Evolutionary conservation across 257 asterid genomes (phyloP).

Genomic region (Rehmannia glutinosa): DNA sequence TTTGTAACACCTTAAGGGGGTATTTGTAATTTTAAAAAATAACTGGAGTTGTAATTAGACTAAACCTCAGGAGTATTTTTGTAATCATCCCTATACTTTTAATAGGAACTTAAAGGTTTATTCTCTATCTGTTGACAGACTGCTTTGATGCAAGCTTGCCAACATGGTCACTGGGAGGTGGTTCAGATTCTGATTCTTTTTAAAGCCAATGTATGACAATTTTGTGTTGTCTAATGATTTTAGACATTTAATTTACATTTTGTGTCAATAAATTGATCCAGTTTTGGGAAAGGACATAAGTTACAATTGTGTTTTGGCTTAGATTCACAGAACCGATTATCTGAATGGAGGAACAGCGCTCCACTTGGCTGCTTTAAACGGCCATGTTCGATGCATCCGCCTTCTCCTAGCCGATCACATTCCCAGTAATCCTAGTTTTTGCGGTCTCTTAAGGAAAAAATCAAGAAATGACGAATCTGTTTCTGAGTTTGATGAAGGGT

Average conservation of each 20-base stretch:
- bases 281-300: neutral
- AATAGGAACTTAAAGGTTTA: neutral
- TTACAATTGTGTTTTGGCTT: constrained; percentile 19
- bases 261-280: neutral
- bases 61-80: no score
- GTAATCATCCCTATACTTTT: no score
- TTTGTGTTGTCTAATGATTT: neutral
- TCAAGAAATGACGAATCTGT: constrained; percentile 31
- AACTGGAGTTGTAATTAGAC: no score
- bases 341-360: constrained; percentile 91
- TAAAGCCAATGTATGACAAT: constrained; percentile 64
- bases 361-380: constrained; percentile 87
- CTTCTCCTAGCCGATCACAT: constrained; percentile 74
- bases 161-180: constrained; percentile 92
- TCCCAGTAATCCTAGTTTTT: constrained; percentile 62
- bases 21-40: no score
- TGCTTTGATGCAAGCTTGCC: constrained; percentile 95
- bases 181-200: constrained; percentile 73
- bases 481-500: constrained; percentile 54
- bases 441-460: constrained; percentile 34
- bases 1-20: no score
- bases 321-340: constrained; percentile 77
- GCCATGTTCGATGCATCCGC: constrained; percentile 71
- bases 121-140: constrained; percentile 53
- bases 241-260: neutral